Percentiles rank a stretch among this genome's conserved stretches.
phyloP scores from a whole-genome alignment of 352 stramenopile genomes.

The Thalassiosira delicatula region DNA sequence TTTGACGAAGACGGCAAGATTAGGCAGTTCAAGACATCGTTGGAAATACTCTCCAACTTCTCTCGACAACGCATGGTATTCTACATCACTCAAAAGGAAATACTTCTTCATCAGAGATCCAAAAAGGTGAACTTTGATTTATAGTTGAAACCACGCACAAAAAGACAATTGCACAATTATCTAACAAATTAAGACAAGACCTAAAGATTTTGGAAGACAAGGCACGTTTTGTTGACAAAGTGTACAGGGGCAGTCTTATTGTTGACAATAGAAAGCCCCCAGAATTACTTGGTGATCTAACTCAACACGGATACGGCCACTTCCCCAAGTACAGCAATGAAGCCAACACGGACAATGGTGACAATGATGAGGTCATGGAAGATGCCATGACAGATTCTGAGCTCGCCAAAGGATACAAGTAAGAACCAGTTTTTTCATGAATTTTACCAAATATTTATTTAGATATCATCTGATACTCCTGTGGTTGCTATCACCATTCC shows the following conservation, averaged over 20 bases:
- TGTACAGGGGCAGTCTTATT: constrained; percentile 91
- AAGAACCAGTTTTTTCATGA: too few relatives aligned
- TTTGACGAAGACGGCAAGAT: constrained; percentile 93
- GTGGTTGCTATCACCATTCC: too few relatives aligned
- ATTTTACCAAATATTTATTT: too few relatives aligned
- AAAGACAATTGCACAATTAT: too few relatives aligned
- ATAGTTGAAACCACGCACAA: too few relatives aligned
- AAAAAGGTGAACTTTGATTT: too few relatives aligned
- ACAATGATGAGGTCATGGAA: constrained; percentile 71
- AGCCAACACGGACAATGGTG: constrained; percentile 52
- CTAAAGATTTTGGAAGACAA: constrained; percentile 95
- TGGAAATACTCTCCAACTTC: constrained; percentile 93
- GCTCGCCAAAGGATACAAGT: constrained; percentile 93
- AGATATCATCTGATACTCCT: too few relatives aligned
- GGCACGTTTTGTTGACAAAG: constrained; percentile 95
- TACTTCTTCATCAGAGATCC: constrained; percentile 84
- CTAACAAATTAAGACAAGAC: too few relatives aligned
- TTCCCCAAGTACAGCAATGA: constrained; percentile 78
- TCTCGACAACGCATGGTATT: constrained; percentile 89
- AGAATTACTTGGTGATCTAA: constrained; percentile 86
- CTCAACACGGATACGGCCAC: constrained; percentile 84
- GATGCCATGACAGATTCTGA: constrained; percentile 65
- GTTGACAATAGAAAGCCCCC: constrained; percentile 87
- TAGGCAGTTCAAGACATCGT: constrained; percentile 89
- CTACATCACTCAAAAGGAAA: constrained; percentile 80